These are phyloP conservation scores for Beta vulgaris DNA, from an alignment of 148 eudicot genomes.

Conservation along the genomic window DNA sequence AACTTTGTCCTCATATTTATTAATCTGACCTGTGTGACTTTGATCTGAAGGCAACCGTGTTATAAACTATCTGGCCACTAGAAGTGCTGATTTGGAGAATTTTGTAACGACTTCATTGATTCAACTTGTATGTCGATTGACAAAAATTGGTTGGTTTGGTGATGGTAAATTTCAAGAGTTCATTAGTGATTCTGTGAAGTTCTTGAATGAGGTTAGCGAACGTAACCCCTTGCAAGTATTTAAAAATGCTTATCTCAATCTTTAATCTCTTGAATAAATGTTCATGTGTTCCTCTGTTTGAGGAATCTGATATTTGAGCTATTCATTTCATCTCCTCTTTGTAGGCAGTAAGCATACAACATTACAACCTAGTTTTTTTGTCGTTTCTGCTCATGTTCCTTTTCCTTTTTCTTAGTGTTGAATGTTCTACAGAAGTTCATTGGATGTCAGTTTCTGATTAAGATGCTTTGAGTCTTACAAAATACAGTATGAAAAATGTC, in stretches of 20 bases:
- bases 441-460: not conserved
- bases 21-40: constrained; percentile 31
- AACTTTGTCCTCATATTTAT: not conserved
- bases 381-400: not conserved
- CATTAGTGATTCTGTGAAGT: constrained; percentile 63
- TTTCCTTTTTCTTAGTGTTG: not conserved
- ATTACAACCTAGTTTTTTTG: too few species aligned
- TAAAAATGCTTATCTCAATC: not conserved
- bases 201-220: constrained; percentile 71
- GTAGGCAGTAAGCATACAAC: constrained; percentile 5
- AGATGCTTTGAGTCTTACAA: not conserved
- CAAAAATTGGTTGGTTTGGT: constrained; percentile 87
- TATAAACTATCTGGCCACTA: constrained; percentile 74
- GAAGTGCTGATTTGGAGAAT: constrained; percentile 82
- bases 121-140: constrained; percentile 78
- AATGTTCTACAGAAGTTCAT: not conserved
- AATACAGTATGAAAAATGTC: not conserved
- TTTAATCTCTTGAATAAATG: not conserved
- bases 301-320: not conserved
- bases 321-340: not conserved
- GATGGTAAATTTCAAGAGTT: constrained; percentile 79
- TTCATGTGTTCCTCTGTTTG: not conserved
- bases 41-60: constrained; percentile 74
- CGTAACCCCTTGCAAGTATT: not conserved
- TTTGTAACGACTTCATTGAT: constrained; percentile 76